A percentile compares a stretch with the other conserved stretches of the same genome.
These are phyloP conservation scores for Boletus eberwhitei DNA, from an alignment of 768 basidiomycete species.

Conservation along the genomic window DNA sequence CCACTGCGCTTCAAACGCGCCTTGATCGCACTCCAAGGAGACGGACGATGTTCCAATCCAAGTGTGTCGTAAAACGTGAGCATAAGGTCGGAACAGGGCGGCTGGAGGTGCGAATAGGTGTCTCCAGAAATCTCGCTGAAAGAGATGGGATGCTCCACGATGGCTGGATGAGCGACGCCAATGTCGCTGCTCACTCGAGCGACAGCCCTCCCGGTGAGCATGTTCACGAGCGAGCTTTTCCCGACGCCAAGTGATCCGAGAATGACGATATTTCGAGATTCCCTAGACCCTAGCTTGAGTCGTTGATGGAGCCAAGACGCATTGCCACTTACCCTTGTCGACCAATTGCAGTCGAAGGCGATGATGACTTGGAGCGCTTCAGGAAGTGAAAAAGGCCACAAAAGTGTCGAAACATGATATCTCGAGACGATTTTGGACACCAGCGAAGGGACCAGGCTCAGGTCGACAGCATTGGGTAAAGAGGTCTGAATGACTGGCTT, in stretches of 20 bases:
- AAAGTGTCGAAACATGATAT: neutral
- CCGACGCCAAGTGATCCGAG: constrained; percentile 30
- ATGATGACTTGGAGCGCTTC: neutral
- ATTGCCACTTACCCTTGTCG: constrained; percentile 8
- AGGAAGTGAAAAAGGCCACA: neutral
- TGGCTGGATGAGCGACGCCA: constrained; percentile 9
- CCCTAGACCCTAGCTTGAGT: constrained; percentile 1
- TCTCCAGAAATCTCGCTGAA: neutral
- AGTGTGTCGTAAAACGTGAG: constrained; percentile 19
- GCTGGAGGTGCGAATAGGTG: too few species aligned
- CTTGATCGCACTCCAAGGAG: constrained; percentile 14
- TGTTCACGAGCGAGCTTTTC: constrained; percentile 42
- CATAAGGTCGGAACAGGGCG: neutral
- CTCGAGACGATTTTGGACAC: neutral
- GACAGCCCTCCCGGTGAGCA: constrained; percentile 27
- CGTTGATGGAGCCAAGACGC: neutral
- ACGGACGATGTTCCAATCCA: constrained; percentile 17
- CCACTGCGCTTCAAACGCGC: constrained; percentile 11
- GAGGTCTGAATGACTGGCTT: neutral
- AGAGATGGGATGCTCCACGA: constrained; percentile 12
- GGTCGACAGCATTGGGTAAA: neutral
- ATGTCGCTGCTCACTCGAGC: constrained; percentile 27
- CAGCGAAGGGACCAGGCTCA: neutral
- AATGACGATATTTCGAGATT: constrained; percentile 15
- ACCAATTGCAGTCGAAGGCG: neutral